Evolutionary conservation across 805 yeast species (phyloP).

Genomic region (Cephaloascus albidus): DNA sequence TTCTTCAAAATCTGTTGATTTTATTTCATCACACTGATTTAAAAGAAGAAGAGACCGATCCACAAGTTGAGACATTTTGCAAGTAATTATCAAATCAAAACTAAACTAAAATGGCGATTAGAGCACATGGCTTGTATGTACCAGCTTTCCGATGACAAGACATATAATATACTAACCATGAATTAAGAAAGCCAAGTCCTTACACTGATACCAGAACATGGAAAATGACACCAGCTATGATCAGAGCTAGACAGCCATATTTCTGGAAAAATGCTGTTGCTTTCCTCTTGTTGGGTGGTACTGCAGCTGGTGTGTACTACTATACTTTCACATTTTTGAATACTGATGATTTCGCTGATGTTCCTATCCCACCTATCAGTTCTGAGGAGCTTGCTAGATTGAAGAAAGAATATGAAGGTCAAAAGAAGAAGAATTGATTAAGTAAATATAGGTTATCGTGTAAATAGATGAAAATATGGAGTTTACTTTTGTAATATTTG

Average conservation of each 20-base stretch:
- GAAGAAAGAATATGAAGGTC: constrained; percentile 60
- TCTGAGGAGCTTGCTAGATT: constrained; percentile 68
- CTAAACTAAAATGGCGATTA: no score
- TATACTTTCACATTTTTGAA: constrained; percentile 59
- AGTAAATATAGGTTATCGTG: background rate
- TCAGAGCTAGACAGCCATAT: constrained; percentile 83
- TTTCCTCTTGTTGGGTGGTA: constrained; percentile 47
- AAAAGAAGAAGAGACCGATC: no score
- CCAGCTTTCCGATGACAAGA: no score
- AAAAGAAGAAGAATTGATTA: constrained; percentile 10
- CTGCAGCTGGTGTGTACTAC: constrained; percentile 58
- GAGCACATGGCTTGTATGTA: no score
- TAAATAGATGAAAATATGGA: no score
- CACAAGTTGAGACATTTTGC: no score
- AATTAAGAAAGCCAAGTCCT: constrained; percentile 19
- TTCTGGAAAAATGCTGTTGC: constrained; percentile 68
- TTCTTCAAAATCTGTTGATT: no score
- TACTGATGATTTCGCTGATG: constrained; percentile 79
- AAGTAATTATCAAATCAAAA: no score
- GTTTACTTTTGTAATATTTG: no score
- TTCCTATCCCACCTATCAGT: constrained; percentile 88
- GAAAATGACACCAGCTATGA: constrained; percentile 89
- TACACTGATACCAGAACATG: constrained; percentile 61
- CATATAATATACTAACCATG: background rate
- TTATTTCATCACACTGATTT: no score